phyloP scores from a whole-genome alignment of 164 flowering plant species.

The Annona cherimola region DNA sequence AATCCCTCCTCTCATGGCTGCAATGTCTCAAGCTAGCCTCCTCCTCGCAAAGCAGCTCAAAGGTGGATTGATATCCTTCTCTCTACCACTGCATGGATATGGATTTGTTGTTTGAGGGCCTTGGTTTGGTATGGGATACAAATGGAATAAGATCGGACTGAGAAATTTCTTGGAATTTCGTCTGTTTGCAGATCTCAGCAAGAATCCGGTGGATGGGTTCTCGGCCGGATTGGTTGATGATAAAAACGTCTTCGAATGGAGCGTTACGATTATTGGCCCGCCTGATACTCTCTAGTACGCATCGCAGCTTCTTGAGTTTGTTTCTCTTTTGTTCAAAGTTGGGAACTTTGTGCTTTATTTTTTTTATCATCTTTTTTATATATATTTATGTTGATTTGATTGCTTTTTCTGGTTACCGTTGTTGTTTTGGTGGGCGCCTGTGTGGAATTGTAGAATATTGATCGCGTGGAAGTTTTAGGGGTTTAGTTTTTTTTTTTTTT shows the following conservation, averaged over 20 bases:
- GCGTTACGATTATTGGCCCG: conserved; percentile 70
- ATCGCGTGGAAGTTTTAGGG: background rate
- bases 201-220: conserved; percentile 67
- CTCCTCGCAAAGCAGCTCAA: conserved; percentile 70
- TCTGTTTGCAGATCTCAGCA: conserved; percentile 49
- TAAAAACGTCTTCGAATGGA: conserved; percentile 64
- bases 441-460: background rate
- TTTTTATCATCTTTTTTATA: background rate
- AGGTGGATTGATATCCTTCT: conserved; percentile 24
- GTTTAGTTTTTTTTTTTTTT: background rate
- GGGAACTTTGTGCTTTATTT: background rate
- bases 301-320: background rate
- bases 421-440: background rate
- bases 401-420: background rate
- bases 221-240: conserved; percentile 76
- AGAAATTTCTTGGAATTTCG: background rate
- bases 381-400: background rate
- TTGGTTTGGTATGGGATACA: background rate
- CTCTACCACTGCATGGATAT: background rate
- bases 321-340: background rate
- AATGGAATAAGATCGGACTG: background rate
- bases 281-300: conserved; percentile 71
- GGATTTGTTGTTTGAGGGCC: background rate
- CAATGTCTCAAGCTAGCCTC: conserved; percentile 58
- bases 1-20: conserved; percentile 37